phyloP scores from a whole-genome alignment of 441 rosid species.

The Corymbia citriodora region DNA sequence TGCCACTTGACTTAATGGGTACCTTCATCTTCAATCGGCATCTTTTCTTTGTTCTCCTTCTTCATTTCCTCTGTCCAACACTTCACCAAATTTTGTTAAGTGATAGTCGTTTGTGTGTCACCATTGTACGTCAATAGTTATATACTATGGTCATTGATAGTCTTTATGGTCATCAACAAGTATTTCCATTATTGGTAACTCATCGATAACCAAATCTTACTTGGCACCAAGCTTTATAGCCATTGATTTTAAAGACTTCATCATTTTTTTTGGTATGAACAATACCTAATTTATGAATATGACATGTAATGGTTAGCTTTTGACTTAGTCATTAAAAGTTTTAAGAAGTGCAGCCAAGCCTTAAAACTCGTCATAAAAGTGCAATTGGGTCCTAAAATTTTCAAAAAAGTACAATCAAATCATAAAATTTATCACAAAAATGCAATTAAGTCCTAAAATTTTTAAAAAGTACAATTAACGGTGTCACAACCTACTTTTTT shows the following conservation, averaged over 20 bases:
- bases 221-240: neutral
- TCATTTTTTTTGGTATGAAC: neutral
- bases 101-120: neutral
- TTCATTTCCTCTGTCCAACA: neutral
- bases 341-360: no score
- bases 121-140: neutral
- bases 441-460: no score
- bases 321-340: neutral
- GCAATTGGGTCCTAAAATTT: no score
- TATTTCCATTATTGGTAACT: neutral
- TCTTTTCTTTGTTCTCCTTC: neutral
- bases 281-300: neutral
- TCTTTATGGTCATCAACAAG: neutral
- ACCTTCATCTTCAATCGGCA: neutral
- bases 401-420: no score
- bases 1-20: neutral
- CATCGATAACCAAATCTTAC: neutral
- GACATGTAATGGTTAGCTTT: neutral
- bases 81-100: neutral
- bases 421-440: no score
- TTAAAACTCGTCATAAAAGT: no score
- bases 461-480: no score
- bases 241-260: no score
- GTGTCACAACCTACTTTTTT: no score
- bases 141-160: neutral